These are phyloP conservation scores for Coniferiporia sulphurascens DNA, from an alignment of 1,284 basidiomycete genomes.

Conservation along the genomic window DNA sequence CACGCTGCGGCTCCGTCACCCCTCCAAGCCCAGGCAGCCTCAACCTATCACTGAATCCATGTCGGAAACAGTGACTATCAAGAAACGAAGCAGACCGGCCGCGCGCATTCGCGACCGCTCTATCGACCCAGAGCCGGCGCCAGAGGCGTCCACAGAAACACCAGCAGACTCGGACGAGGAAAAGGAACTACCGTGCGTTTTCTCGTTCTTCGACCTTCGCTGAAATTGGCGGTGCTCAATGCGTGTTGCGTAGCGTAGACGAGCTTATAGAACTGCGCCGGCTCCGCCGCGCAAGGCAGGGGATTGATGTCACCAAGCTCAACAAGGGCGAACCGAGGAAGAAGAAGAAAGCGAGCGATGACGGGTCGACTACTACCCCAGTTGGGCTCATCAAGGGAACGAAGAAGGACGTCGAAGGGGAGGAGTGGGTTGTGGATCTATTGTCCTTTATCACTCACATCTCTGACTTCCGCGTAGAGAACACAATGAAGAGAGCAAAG, in stretches of 20 bases:
- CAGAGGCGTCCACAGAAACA: neutral
- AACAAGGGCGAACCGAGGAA: constrained; percentile 80
- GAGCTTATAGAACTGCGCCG: constrained; percentile 85
- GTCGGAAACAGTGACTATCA: constrained; percentile 41
- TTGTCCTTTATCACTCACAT: neutral
- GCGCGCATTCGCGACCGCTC: constrained; percentile 44
- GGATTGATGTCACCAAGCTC: constrained; percentile 83
- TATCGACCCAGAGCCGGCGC: constrained; percentile 29
- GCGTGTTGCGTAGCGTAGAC: constrained; percentile 46
- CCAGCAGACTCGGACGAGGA: constrained; percentile 35
- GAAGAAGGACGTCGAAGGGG: constrained; percentile 41
- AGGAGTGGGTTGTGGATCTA: constrained; percentile 44
- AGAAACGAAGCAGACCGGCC: constrained; percentile 58
- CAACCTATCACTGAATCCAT: neutral
- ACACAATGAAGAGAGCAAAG: constrained; percentile 56
- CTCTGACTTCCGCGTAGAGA: constrained; percentile 45
- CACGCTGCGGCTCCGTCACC: no score
- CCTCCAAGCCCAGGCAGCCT: no score
- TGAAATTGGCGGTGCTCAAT: constrained; percentile 5
- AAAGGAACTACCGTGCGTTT: constrained; percentile 46
- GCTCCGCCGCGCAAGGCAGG: constrained; percentile 69
- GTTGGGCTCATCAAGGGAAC: constrained; percentile 44
- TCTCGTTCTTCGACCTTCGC: neutral
- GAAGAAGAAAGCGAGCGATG: constrained; percentile 52
- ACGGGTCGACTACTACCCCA: constrained; percentile 41